Percentiles rank a stretch among this genome's conserved stretches.
Conservation (phyloP, 164 flowering plant species). For the Paratinospora sagittata region DNA sequence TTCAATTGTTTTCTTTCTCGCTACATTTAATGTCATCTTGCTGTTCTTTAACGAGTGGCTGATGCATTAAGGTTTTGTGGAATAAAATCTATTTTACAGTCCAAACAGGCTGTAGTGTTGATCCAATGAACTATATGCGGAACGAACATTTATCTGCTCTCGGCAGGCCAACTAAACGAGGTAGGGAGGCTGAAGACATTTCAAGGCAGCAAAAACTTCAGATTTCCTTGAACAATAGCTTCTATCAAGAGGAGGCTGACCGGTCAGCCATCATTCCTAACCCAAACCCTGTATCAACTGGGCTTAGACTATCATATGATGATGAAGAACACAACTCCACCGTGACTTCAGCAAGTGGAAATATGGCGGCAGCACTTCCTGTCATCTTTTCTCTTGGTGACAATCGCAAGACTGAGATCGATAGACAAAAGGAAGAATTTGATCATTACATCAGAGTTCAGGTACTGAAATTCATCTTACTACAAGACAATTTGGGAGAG, state of each 20-base stretch:
- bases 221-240: slow-evolving; percentile 52
- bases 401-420: slow-evolving; percentile 49
- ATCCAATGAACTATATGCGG: slow-evolving; percentile 57
- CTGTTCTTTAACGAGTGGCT: background rate
- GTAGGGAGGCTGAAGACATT: slow-evolving; percentile 52
- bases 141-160: slow-evolving; percentile 41
- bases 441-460: slow-evolving; percentile 64
- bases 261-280: slow-evolving; percentile 43
- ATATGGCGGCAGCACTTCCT: slow-evolving; percentile 47
- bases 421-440: slow-evolving; percentile 66
- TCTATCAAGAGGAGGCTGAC: slow-evolving; percentile 50
- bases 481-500: background rate
- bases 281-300: slow-evolving; percentile 68
- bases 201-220: slow-evolving; percentile 58
- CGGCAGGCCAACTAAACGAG: slow-evolving; percentile 40
- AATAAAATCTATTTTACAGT: slow-evolving; percentile 28
- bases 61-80: background rate
- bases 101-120: slow-evolving; percentile 49
- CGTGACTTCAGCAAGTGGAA: slow-evolving; percentile 66
- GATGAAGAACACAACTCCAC: slow-evolving; percentile 83
- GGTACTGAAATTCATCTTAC: slow-evolving; percentile 29
- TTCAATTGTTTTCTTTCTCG: background rate
- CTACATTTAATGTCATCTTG: background rate
- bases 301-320: slow-evolving; percentile 71
- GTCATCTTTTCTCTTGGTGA: slow-evolving; percentile 46